Base-by-base conservation (phyloP, 2,329 filamentous ascomycete species). In the Hymenoscyphus repandus region DNA sequence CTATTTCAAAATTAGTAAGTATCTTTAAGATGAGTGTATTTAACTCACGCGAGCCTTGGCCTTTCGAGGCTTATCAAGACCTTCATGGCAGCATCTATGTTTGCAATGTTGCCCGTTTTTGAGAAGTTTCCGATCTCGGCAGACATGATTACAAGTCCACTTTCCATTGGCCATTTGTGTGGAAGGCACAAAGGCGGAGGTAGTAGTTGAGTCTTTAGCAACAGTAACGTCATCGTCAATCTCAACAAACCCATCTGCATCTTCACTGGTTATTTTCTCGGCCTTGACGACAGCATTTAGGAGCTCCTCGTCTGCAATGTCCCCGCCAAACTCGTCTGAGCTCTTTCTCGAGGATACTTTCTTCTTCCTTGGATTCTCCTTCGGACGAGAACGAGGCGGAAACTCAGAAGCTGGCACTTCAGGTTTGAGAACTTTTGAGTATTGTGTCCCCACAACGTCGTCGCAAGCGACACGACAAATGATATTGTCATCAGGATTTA, bases 391-490 rank as follows among this genome's bases (percentile, higher is more conserved):
- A 32, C 9, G 31, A 15, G 36, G 48, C n/a, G 60, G 59, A 51
- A 72, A 72, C 9, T 62, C 66, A 5, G 62, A 66, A 12, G 58
- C 54, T 5, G 68, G 66, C 47, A 72, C 61, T 32, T 67, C 55
- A 27, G 57, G 63, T 27, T 60, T 54, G 6, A 67, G 46, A 37
- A 57, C 40, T 42, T 41, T 56, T 12, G 53, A 58, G 32, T 54
- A 56, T 6, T 59, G 65, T 0, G 81, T 83, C 1, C 82, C 82
- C 2, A 83, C 88, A 60, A 97, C 86, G 39, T 90, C 85, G 69
- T 96, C 92, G 58, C 91, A 97, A 66, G 88, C 87, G 44, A 91
- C 74, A 63, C 84, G 81, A 53, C 83, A 88, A 20, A 75, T 75
- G 32, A 93, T 78, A 2, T 75, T 70, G 50, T 85, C 79, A 15